Evolutionary conservation across 257 asterid genomes (phyloP), one percentile per base, ranked within the genome.

Genomic region (Solanum pinnatisectum): DNA sequence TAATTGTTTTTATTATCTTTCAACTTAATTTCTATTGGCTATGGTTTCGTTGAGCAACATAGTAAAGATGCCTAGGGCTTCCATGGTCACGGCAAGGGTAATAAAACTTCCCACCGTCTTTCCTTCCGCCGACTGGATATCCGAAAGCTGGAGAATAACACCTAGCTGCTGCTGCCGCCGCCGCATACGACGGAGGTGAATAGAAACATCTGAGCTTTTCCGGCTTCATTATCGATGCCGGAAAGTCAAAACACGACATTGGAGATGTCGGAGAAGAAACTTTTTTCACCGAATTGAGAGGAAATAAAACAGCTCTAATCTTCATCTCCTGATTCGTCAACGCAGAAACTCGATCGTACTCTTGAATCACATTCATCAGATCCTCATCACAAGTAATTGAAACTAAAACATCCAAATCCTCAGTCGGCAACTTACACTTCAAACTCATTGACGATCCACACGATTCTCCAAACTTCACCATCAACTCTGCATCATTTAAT

Each of bases 381-480:
- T 97, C 99, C 71, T 97, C 98, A 23, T 96, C 98, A 33, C 95
- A 93, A 78, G 90, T 93, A 79, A 97, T 83, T 13, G 98, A 89
- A 42, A 97, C 89, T 71, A 97, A 88, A 88, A 97, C 90, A 71
- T 97, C 99, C 46, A 96, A 84, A 92, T 97, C 99, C 82, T 94
- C 99, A 7, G 71, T 90, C 30, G 98, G 99, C 83, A 96, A 88
- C 89, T 94, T 94, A 89, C 98, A 96, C 93, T 91, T 94, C 91
- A 96, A 90, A 82, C 67, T 89, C 95, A 94, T 88, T 6, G 99
- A 94, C 4, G 91, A 88, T 86, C 98, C 98, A 90, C 95, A 93
- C 73, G 91, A 90, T 85, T 96, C 99, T 37, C 93, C 95, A 40
- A 96, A 94, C 91, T 95, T 96, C 91, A 92, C 90, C 94, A 94